Evolutionary conservation across 73 alveolate species (phyloP), one percentile per base, ranked within the genome.

Genomic region (Blepharisma japonicum): DNA sequence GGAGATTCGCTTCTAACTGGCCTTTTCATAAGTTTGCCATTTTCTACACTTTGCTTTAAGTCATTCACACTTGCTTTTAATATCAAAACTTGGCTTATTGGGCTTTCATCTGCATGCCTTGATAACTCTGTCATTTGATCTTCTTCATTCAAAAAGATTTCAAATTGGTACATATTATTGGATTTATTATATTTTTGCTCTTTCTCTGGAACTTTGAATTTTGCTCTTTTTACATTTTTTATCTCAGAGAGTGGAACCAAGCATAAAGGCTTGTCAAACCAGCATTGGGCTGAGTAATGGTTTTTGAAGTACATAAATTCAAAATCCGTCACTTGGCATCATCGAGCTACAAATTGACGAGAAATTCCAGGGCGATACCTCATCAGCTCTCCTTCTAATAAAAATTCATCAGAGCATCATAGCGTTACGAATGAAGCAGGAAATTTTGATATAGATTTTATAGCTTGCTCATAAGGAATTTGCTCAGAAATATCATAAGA

Each of bases 341-440:
- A 61, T 18, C 74, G 39, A 61, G 39, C 11, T 20, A 25, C 23
- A 25, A 61, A 61, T 39, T 61, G 74, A 48, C 50, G 18, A 9
- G 74, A 61, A 14, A 61, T 61, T 61, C 74, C 74, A 2, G 74
- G 74, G 23, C 23, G 74, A 25, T 61, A 61, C 47, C 23, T 61
- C 74, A 61, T 61, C 47, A 61, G 5, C 14, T 61, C 74, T 25
- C 74, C 74, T 61, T 32, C 42, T 32, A 32, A 32, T 32, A 32
- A 32, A 32, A 32, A 32, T 1, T 32, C 42, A 32, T 32, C 42
- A 1, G 42, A 32, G 42, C 42, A 1, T 32, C 42, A 32, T 32
- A 32, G 3, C 42, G 42, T 32, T 32, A 32, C 42, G 3, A 32
- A 32, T 0, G 42, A 32, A 32, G 42, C 42, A 32, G 42, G 42